A percentile compares a stretch with the other conserved stretches of the same genome.
phyloP scores from a whole-genome alignment of 192 early-diverging fungal genomes.

The Coemansia umbellata region DNA sequence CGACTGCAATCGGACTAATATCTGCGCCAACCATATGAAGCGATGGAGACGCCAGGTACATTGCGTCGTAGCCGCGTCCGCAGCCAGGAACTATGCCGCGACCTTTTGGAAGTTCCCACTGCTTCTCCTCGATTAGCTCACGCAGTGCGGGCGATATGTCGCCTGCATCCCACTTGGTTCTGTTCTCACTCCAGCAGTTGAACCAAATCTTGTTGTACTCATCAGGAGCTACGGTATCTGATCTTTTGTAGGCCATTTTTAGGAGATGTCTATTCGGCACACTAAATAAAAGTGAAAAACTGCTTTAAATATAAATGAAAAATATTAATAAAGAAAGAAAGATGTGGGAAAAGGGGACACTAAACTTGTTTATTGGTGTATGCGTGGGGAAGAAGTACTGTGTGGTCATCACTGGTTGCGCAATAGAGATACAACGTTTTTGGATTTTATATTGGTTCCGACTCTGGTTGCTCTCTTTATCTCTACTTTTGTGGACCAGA shows the following conservation, averaged over 20 bases:
- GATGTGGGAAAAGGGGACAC: too few relatives aligned
- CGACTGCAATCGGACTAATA: conserved; percentile 62
- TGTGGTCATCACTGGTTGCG: too few relatives aligned
- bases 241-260: conserved; percentile 12
- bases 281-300: too few relatives aligned
- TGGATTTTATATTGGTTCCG: too few relatives aligned
- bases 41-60: conserved; percentile 57
- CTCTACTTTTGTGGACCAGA: too few relatives aligned
- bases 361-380: too few relatives aligned
- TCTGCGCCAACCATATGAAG: conserved; percentile 68
- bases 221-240: conserved; percentile 4
- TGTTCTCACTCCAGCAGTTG: conserved; percentile 22
- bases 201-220: conserved; percentile 42
- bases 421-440: too few relatives aligned
- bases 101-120: conserved; percentile 41
- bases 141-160: conserved; percentile 44
- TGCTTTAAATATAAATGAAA: too few relatives aligned
- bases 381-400: too few relatives aligned
- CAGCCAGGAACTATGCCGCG: conserved; percentile 46
- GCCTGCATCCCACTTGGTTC: conserved; percentile 42
- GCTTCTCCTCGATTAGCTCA: conserved; percentile 41
- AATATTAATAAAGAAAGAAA: too few relatives aligned
- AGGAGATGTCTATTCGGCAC: too few relatives aligned
- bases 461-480: too few relatives aligned
- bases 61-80: conserved; percentile 68